Conservation (phyloP, 805 yeast species). For the Kuraishia molischiana region DNA sequence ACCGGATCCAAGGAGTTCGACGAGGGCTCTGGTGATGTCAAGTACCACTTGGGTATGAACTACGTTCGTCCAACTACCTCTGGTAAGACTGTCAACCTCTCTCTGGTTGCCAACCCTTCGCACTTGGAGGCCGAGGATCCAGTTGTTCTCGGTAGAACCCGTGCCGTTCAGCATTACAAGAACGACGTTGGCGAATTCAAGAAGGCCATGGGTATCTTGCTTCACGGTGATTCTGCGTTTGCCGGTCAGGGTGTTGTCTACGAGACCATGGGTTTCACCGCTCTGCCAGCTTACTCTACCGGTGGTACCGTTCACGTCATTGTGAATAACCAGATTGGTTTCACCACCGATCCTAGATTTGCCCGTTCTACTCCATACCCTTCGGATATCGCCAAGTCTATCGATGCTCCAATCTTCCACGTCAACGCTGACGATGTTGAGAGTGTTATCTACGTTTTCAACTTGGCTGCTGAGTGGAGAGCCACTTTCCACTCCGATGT, state of each 20-base stretch:
- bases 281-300: conserved; percentile 89
- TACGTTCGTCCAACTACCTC: conserved; percentile 98
- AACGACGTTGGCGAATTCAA: conserved; percentile 72
- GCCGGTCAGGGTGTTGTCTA: conserved; percentile 99
- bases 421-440: conserved; percentile 98
- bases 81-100: conserved; percentile 91
- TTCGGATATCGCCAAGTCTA: conserved; percentile 92
- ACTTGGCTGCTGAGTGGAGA: conserved; percentile 98
- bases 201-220: conserved; percentile 84
- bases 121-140: conserved; percentile 99
- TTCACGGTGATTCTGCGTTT: conserved; percentile 99
- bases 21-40: conserved; percentile 98
- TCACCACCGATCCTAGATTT: conserved; percentile 97
- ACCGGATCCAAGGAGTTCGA: conserved; percentile 83
- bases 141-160: conserved; percentile 94
- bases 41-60: conserved; percentile 98
- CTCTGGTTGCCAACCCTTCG: conserved; percentile 97
- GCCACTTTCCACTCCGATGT: conserved; percentile 94
- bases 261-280: conserved; percentile 93
- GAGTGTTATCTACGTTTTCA: conserved; percentile 82
- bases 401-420: conserved; percentile 98
- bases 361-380: conserved; percentile 98
- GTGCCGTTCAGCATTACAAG: conserved; percentile 91
- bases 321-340: conserved; percentile 97
- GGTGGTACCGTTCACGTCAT: conserved; percentile 98